Conservation (phyloP, 768 basidiomycete species). For the Lactarius tabidus region DNA sequence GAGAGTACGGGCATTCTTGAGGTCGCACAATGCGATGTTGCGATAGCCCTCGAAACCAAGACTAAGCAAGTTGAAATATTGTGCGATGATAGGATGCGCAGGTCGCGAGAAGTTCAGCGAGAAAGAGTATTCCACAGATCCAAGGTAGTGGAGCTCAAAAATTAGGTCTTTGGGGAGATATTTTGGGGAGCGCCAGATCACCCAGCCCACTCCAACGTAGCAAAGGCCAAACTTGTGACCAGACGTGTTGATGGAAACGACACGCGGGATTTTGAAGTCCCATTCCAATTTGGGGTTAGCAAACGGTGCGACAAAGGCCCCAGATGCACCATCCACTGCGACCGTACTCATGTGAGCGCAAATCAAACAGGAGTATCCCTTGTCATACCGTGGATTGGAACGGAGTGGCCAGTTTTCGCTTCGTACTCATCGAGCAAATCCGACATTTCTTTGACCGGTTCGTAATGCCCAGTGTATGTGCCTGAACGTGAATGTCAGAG, state of each 20-base stretch:
- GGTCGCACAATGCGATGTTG: conserved; percentile 42
- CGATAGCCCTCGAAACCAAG: conserved; percentile 56
- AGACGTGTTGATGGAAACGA: conserved; percentile 54
- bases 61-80: conserved; percentile 62
- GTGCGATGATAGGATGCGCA: conserved; percentile 56
- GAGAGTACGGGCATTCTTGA: conserved; percentile 62
- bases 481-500: conserved; percentile 21
- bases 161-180: conserved; percentile 66
- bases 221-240: conserved; percentile 59
- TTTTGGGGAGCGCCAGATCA: conserved; percentile 55
- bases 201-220: conserved; percentile 60
- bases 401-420: conserved; percentile 39
- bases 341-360: conserved; percentile 25
- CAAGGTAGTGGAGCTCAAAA: conserved; percentile 54
- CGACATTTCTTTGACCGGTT: conserved; percentile 83
- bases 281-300: conserved; percentile 49
- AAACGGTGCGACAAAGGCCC: conserved; percentile 62
- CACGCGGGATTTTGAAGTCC: conserved; percentile 59
- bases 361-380: background rate
- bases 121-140: conserved; percentile 69
- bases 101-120: conserved; percentile 60
- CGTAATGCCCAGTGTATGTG: conserved; percentile 57
- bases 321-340: conserved; percentile 54
- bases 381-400: conserved; percentile 40
- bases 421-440: conserved; percentile 63